These are phyloP conservation scores for Atkinsonella hypoxylon DNA, from an alignment of 2,329 filamentous ascomycete genomes.

Conservation along the genomic window DNA sequence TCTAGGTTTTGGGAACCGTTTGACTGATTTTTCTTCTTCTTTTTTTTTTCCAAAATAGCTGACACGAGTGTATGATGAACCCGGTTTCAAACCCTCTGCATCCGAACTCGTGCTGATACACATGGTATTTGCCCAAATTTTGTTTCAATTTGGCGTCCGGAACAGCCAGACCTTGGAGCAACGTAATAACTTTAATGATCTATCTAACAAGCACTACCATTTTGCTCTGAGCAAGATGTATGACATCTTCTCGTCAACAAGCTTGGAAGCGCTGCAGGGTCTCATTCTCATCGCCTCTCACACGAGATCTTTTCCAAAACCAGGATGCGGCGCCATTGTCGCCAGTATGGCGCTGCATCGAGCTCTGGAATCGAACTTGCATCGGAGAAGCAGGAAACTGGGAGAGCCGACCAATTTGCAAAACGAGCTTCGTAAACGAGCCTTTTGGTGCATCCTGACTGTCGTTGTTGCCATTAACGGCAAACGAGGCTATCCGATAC, in stretches of 20 bases:
- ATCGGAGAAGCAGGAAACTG: conserved; percentile 50
- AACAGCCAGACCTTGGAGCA: conserved; percentile 47
- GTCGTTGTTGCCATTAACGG: conserved; percentile 59
- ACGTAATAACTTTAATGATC: conserved; percentile 43
- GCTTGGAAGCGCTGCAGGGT: conserved; percentile 59
- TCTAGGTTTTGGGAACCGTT: not conserved
- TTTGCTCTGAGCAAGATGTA: conserved; percentile 59
- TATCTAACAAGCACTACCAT: conserved; percentile 69
- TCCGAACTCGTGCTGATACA: conserved; percentile 61
- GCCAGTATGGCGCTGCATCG: conserved; percentile 52
- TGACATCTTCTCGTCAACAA: conserved; percentile 48
- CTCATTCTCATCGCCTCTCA: conserved; percentile 60
- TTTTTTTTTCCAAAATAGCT: conserved; percentile 29
- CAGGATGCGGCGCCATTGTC: conserved; percentile 61
- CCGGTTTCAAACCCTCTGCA: conserved; percentile 45
- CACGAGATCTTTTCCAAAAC: conserved; percentile 67
- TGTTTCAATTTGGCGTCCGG: conserved; percentile 63
- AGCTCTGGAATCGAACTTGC: conserved; percentile 64
- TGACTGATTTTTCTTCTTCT: conserved; percentile 4
- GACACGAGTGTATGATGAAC: conserved; percentile 57
- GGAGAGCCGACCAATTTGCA: conserved; percentile 43
- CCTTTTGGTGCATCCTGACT: conserved; percentile 62
- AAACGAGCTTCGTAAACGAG: conserved; percentile 63
- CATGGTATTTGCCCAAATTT: conserved; percentile 69
- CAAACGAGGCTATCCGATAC: conserved; percentile 67